Evolutionary conservation across 1,284 basidiomycete species (phyloP).

Genomic region (Ganoderma lingzhi): DNA sequence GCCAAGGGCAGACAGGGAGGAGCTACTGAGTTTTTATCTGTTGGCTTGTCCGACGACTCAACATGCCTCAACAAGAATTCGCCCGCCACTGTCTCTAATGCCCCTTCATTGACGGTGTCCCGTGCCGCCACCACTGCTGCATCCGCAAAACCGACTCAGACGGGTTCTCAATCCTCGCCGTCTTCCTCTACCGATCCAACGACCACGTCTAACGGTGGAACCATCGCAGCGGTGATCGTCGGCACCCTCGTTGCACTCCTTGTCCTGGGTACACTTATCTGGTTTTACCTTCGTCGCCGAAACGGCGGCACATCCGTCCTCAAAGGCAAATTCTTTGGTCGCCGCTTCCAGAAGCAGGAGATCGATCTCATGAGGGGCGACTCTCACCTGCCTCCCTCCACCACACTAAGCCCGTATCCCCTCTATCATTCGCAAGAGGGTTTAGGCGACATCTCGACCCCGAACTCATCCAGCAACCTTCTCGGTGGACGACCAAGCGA

Average conservation of each 20-base stretch:
- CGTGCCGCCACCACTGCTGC: conserved; percentile 18
- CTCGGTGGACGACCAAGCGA: conserved; percentile 18
- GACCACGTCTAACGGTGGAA: conserved; percentile 42
- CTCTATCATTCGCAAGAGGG: conserved; percentile 22
- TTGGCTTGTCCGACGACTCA: conserved; percentile 57
- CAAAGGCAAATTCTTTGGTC: conserved; percentile 21
- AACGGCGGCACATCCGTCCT: conserved; percentile 20
- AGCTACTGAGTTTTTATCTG: conserved; percentile 56
- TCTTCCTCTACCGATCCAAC: conserved; percentile 26
- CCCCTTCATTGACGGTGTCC: conserved; percentile 37
- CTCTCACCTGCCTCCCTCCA: conserved; percentile 18
- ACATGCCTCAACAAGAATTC: conserved; percentile 61
- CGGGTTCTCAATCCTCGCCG: conserved; percentile 29
- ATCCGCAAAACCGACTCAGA: conserved; percentile 12
- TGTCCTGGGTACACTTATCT: conserved; percentile 34
- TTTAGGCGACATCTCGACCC: conserved; percentile 11
- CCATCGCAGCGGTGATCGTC: conserved; percentile 66
- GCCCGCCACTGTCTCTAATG: conserved; percentile 54
- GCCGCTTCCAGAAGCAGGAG: conserved; percentile 30
- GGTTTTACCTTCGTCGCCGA: conserved; percentile 37
- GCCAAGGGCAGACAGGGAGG: conserved; percentile 64
- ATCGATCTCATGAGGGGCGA: conserved; percentile 28
- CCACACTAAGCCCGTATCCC: conserved; percentile 28
- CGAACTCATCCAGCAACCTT: conserved; percentile 25
- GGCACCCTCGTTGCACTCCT: conserved; percentile 62